Percentiles rank a stretch among this genome's conserved stretches.
phyloP scores from a whole-genome alignment of 495 filamentous ascomycete species.

The Eremomyces bilateralis region DNA sequence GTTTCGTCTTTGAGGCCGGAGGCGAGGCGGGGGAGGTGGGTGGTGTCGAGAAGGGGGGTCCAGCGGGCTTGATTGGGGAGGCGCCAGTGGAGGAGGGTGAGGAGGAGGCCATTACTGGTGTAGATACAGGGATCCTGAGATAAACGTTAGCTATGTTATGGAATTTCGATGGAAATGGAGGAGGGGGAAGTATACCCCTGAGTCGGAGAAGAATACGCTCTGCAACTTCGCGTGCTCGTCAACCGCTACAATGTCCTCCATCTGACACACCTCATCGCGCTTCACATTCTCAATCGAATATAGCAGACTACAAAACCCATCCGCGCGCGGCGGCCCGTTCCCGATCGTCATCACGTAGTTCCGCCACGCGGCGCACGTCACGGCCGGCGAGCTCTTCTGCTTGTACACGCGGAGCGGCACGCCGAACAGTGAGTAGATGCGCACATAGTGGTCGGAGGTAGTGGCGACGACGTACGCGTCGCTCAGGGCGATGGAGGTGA shows the following conservation, averaged over 20 bases:
- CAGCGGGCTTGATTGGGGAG: slow-evolving; percentile 63
- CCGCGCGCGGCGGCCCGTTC: slow-evolving; percentile 63
- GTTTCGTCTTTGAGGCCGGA: slow-evolving; percentile 67
- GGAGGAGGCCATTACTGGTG: slow-evolving; percentile 66
- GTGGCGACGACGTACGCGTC: slow-evolving; percentile 77
- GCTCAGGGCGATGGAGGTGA: slow-evolving; percentile 74
- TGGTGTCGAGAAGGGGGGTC: slow-evolving; percentile 83
- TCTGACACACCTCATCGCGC: slow-evolving; percentile 78
- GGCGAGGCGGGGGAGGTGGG: slow-evolving; percentile 53
- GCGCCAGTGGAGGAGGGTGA: slow-evolving; percentile 82
- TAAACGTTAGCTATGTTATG: neutral
- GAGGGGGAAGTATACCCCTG: slow-evolving; percentile 33
- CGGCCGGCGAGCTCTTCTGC: slow-evolving; percentile 71
- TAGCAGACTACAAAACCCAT: slow-evolving; percentile 50
- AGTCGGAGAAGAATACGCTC: slow-evolving; percentile 79
- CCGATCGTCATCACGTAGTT: slow-evolving; percentile 89
- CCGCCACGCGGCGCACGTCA: slow-evolving; percentile 78
- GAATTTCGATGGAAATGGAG: slow-evolving; percentile 1
- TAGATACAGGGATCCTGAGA: slow-evolving; percentile 89
- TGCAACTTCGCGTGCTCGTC: slow-evolving; percentile 45
- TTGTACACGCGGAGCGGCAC: slow-evolving; percentile 72
- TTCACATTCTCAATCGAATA: slow-evolving; percentile 91
- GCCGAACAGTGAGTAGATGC: slow-evolving; percentile 83
- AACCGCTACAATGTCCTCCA: slow-evolving; percentile 74
- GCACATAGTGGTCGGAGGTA: slow-evolving; percentile 67